phyloP scores from a whole-genome alignment of 176 grass and related monocot species.

The Hsuehochloa calcarea region DNA sequence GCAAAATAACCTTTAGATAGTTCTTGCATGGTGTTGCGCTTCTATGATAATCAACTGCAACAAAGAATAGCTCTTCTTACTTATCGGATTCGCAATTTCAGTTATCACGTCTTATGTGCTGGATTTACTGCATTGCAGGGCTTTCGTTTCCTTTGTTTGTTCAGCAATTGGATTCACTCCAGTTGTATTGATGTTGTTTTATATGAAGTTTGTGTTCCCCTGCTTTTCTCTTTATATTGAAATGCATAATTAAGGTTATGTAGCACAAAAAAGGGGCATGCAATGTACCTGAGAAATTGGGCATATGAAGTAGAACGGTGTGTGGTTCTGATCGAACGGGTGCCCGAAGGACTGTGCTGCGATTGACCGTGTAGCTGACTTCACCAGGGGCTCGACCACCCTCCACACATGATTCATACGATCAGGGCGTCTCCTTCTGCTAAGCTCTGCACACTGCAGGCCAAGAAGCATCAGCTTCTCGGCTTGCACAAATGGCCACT shows the following conservation, averaged over 20 bases:
- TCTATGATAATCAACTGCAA: not conserved
- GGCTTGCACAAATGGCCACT: conserved; percentile 75
- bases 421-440: conserved; percentile 49
- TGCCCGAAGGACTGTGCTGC: not conserved
- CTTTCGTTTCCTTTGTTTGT: not conserved
- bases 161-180: not conserved
- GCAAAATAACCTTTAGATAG: not conserved
- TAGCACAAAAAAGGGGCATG: not conserved
- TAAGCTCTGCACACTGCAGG: conserved; percentile 63
- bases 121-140: not conserved
- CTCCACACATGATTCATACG: conserved; percentile 65
- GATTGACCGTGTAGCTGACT: conserved; percentile 29
- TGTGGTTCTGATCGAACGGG: conserved; percentile 1
- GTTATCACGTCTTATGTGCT: not conserved
- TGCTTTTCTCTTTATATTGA: not conserved
- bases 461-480: conserved; percentile 75
- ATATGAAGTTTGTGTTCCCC: not conserved
- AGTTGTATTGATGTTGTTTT: not conserved
- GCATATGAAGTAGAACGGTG: conserved; percentile 68
- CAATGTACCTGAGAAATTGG: conserved; percentile 72
- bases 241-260: not conserved
- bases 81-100: not conserved
- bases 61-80: not conserved
- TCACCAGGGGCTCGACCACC: conserved; percentile 55
- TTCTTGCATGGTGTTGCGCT: not conserved